These are phyloP conservation scores for Xylaria longipes DNA, from an alignment of 495 filamentous ascomycete species.

Conservation along the genomic window DNA sequence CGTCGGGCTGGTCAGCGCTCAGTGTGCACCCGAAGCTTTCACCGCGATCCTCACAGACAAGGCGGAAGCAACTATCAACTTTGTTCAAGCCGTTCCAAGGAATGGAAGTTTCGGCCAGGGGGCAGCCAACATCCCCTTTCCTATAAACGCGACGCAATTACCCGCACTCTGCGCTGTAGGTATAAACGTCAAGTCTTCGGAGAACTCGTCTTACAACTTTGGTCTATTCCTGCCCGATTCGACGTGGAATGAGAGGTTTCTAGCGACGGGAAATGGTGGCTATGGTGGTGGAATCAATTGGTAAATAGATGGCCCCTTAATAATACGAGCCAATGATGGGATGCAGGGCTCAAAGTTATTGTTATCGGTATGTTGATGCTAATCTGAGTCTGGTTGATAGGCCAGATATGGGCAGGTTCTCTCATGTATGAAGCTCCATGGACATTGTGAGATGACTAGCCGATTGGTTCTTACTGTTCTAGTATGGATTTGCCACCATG, in stretches of 20 bases:
- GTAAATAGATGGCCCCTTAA: slow-evolving; percentile 18
- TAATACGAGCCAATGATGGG: not conserved
- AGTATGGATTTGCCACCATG: slow-evolving; percentile 60
- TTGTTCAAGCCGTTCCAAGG: slow-evolving; percentile 34
- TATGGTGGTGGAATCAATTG: slow-evolving; percentile 58
- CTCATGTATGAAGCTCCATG: slow-evolving; percentile 24
- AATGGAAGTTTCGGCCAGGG: slow-evolving; percentile 45
- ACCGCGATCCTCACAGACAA: slow-evolving; percentile 28
- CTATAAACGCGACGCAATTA: slow-evolving; percentile 47
- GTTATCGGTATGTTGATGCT: not conserved
- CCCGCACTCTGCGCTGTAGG: slow-evolving; percentile 55
- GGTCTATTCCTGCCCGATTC: slow-evolving; percentile 57
- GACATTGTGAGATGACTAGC: no score
- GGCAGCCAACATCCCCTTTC: slow-evolving; percentile 43
- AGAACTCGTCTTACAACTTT: slow-evolving; percentile 53
- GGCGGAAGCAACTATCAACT: slow-evolving; percentile 34
- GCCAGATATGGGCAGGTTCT: slow-evolving; percentile 35
- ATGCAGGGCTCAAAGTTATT: not conserved
- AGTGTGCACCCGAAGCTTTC: slow-evolving; percentile 35
- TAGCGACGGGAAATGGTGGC: slow-evolving; percentile 64
- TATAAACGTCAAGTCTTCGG: slow-evolving; percentile 52
- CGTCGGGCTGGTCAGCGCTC: slow-evolving; percentile 18
- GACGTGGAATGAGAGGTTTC: slow-evolving; percentile 56
- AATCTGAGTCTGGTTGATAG: not conserved
- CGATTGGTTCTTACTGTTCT: not conserved